Percentiles rank a stretch among this genome's conserved stretches.
These are phyloP conservation scores for Platanus orientalis DNA, from an alignment of 164 flowering plant species.

Conservation along the genomic window DNA sequence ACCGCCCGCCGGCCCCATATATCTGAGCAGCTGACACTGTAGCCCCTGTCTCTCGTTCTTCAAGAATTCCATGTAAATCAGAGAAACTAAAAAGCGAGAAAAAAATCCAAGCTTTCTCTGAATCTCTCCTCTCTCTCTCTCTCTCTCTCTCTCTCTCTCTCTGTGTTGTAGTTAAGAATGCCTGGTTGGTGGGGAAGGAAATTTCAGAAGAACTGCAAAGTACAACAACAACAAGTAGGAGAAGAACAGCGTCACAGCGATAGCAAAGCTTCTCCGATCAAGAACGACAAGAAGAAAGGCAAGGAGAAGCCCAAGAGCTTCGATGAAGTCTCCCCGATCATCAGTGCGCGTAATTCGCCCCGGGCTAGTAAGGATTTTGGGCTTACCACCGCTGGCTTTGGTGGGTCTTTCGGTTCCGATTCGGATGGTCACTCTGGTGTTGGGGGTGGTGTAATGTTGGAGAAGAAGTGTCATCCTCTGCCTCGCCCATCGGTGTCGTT, in stretches of 20 bases:
- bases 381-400: not conserved
- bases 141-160: not conserved
- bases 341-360: conserved; percentile 28
- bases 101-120: not conserved
- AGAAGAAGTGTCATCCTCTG: conserved; percentile 54
- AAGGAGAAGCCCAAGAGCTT: conserved; percentile 34
- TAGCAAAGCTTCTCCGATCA: conserved; percentile 8
- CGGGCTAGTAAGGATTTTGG: conserved; percentile 28
- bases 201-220: conserved; percentile 33
- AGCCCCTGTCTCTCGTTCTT: conserved; percentile 15
- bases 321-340: conserved; percentile 24
- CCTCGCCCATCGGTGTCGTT: conserved; percentile 52
- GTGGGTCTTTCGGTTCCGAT: conserved; percentile 32
- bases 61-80: not conserved
- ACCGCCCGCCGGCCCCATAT: conserved; percentile 42
- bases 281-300: conserved; percentile 13
- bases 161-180: conserved; percentile 19
- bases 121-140: conserved; percentile 1
- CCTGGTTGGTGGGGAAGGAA: conserved; percentile 66
- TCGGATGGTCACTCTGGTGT: conserved; percentile 47
- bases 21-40: conserved; percentile 37
- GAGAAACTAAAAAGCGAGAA: not conserved
- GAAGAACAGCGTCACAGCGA: not conserved
- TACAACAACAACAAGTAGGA: conserved; percentile 10
- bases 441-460: not conserved